phyloP scores from a whole-genome alignment of 306 rosid genomes.

The Vachellia pachyceras region DNA sequence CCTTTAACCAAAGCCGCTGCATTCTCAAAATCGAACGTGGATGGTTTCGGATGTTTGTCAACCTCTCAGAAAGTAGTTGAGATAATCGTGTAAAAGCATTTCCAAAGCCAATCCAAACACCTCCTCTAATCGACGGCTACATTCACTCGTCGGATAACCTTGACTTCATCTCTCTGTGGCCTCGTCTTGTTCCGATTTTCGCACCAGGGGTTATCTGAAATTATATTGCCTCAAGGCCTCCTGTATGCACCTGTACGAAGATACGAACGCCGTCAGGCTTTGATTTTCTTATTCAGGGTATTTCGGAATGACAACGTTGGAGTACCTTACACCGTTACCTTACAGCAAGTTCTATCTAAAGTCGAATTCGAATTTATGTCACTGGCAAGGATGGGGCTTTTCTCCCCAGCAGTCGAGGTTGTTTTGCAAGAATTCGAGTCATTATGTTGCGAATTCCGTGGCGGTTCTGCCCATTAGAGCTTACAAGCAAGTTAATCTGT shows the following conservation, averaged over 20 bases:
- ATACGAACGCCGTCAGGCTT: slow-evolving; percentile 20
- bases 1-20: not conserved
- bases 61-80: no score
- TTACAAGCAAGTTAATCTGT: slow-evolving; percentile 33
- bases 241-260: slow-evolving; percentile 1
- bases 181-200: slow-evolving; percentile 23
- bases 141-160: slow-evolving; percentile 32
- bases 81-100: no score
- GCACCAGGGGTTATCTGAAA: slow-evolving; percentile 39
- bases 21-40: not conserved
- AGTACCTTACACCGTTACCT: slow-evolving; percentile 59
- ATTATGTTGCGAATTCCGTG: slow-evolving; percentile 49
- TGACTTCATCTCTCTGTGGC: slow-evolving; percentile 14
- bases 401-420: slow-evolving; percentile 56
- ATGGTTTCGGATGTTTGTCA: no score
- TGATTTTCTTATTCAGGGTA: slow-evolving; percentile 33
- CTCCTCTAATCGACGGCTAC: slow-evolving; percentile 67
- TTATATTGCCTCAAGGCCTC: slow-evolving; percentile 33
- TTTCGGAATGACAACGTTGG: slow-evolving; percentile 67
- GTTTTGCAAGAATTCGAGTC: slow-evolving; percentile 39
- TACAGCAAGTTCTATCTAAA: slow-evolving; percentile 50
- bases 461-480: slow-evolving; percentile 43
- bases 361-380: slow-evolving; percentile 53
- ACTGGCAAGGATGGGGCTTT: slow-evolving; percentile 48
- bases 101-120: no score